phyloP scores from a whole-genome alignment of 1,284 basidiomycete species.

The Phlebopus sp. region DNA sequence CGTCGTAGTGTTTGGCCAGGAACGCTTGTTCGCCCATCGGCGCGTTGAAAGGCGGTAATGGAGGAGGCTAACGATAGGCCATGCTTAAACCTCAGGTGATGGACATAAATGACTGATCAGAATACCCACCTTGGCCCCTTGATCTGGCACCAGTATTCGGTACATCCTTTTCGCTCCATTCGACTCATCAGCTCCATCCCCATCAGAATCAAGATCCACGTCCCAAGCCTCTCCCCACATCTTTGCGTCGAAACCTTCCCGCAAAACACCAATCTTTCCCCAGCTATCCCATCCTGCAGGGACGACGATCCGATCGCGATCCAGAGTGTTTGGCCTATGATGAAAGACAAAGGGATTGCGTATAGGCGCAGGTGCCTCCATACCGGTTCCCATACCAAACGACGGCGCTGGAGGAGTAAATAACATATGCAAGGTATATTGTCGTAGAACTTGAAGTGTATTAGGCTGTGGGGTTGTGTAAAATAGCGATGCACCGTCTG shows the following conservation, averaged over 20 bases:
- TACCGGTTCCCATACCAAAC: constrained; percentile 40
- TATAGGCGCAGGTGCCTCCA: constrained; percentile 53
- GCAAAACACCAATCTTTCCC: constrained; percentile 90
- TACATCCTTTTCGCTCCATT: constrained; percentile 59
- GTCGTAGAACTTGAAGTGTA: constrained; percentile 79
- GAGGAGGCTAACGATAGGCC: constrained; percentile 48
- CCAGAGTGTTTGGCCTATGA: constrained; percentile 86
- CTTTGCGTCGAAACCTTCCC: constrained; percentile 89
- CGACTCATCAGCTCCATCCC: constrained; percentile 40
- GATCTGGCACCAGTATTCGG: constrained; percentile 64
- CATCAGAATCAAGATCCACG: constrained; percentile 49
- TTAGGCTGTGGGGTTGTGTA: constrained; percentile 84
- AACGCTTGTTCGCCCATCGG: constrained; percentile 85
- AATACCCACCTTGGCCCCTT: constrained; percentile 60
- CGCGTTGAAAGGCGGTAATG: constrained; percentile 71
- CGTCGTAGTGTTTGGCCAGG: constrained; percentile 84
- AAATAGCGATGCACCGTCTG: constrained; percentile 91
- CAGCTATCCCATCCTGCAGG: constrained; percentile 97
- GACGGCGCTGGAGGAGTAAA: constrained; percentile 75
- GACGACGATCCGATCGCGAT: constrained; percentile 88
- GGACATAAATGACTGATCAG: not conserved
- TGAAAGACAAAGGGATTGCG: constrained; percentile 84
- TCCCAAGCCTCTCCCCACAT: constrained; percentile 86
- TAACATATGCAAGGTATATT: constrained; percentile 84
- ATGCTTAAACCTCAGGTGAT: constrained; percentile 8